A percentile compares a stretch with the other conserved stretches of the same genome.
Evolutionary conservation across 495 filamentous ascomycete genomes (phyloP).

Genomic region (Schizothecium vesticola): DNA sequence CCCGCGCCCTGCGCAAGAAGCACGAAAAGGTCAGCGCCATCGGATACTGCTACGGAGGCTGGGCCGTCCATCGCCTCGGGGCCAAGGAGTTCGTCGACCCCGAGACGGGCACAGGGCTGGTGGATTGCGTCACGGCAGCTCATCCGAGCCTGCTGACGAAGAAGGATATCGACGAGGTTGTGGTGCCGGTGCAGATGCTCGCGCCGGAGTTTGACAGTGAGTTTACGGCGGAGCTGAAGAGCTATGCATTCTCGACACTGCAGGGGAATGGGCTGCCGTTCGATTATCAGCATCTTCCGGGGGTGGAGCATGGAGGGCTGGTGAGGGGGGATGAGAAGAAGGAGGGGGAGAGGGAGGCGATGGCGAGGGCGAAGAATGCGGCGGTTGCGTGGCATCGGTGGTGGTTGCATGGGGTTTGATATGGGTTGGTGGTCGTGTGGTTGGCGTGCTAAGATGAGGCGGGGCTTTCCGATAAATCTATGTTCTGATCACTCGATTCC

Average conservation of each 20-base stretch:
- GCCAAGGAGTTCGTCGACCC: conserved; percentile 23
- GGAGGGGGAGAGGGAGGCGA: conserved; percentile 38
- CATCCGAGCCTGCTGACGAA: conserved; percentile 49
- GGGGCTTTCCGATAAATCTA: too few relatives aligned
- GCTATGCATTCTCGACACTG: conserved; percentile 37
- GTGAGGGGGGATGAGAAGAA: conserved; percentile 40
- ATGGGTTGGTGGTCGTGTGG: too few relatives aligned
- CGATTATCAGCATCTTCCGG: conserved; percentile 55
- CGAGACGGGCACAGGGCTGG: conserved; percentile 31
- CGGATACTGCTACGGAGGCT: conserved; percentile 59
- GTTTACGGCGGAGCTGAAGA: conserved; percentile 50
- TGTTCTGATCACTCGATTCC: too few relatives aligned
- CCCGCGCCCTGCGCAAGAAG: conserved; percentile 37
- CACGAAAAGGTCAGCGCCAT: conserved; percentile 48
- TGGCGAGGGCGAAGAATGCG: conserved; percentile 44
- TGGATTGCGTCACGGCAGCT: conserved; percentile 50
- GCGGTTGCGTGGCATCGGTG: conserved; percentile 34
- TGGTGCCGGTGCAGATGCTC: conserved; percentile 52
- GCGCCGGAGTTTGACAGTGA: conserved; percentile 50
- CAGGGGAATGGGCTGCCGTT: conserved; percentile 41
- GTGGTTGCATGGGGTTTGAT: background rate
- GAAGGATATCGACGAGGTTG: conserved; percentile 47
- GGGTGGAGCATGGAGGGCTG: conserved; percentile 47
- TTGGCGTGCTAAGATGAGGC: too few relatives aligned
- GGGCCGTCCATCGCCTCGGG: conserved; percentile 48